Percentiles rank a stretch among this genome's conserved stretches.
phyloP scores from a whole-genome alignment of 306 rosid species.

The Rubus parviflorus region DNA sequence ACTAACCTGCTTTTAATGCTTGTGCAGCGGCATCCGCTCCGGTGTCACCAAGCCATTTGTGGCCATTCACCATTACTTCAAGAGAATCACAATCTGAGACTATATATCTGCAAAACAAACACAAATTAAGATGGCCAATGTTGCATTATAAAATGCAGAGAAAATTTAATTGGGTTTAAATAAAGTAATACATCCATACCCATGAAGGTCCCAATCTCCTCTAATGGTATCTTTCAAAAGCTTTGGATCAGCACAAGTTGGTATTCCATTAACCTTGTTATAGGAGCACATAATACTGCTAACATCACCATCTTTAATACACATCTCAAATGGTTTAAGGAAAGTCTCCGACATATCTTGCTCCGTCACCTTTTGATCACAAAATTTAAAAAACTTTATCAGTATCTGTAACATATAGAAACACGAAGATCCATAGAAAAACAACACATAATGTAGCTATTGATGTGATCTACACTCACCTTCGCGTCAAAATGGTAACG shows the following conservation, averaged over 20 bases:
- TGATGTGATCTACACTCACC: constrained; percentile 1
- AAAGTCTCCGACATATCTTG: constrained; percentile 27
- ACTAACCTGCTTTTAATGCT: constrained; percentile 23
- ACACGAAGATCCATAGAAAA: too few species aligned
- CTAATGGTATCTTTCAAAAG: constrained; percentile 20
- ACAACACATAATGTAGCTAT: not conserved
- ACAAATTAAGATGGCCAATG: not conserved
- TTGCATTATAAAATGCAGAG: not conserved
- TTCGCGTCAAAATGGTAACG: constrained; percentile 23
- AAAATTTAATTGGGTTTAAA: not conserved
- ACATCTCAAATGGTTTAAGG: constrained; percentile 25
- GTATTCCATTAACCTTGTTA: constrained; percentile 20
- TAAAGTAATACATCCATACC: not conserved
- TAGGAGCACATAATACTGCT: constrained; percentile 30
- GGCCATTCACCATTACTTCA: constrained; percentile 20
- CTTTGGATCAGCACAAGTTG: constrained; percentile 29
- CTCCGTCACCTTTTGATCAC: constrained; percentile 13
- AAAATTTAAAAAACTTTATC: not conserved
- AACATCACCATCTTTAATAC: constrained; percentile 32
- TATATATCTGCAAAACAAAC: constrained; percentile 8
- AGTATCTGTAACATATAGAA: not conserved
- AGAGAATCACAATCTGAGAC: constrained; percentile 33
- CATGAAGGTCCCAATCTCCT: constrained; percentile 29
- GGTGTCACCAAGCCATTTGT: constrained; percentile 11
- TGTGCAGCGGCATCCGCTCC: constrained; percentile 26